Conservation (phyloP, 2,329 filamentous ascomycete species). For the Alternaria arborescens region DNA sequence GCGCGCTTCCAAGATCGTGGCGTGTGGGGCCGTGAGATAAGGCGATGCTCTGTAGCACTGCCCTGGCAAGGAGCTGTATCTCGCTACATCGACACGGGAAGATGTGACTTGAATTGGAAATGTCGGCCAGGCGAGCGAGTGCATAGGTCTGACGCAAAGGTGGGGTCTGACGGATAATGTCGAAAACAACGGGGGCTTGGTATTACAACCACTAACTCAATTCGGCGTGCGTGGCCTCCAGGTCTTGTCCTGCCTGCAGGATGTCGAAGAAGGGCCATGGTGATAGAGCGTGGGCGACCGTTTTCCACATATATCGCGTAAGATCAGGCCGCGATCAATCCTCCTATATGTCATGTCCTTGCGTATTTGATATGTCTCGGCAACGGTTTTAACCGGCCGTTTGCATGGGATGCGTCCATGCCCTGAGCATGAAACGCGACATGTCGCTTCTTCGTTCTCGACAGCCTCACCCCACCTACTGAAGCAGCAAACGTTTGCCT, state of each 20-base stretch:
- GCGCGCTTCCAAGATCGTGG: not conserved
- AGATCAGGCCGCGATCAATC: not conserved
- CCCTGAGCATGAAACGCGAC: slow-evolving; percentile 14
- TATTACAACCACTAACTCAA: not conserved
- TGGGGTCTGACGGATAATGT: not conserved
- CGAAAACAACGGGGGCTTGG: not conserved
- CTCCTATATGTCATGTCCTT: slow-evolving; percentile 1
- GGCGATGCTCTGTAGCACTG: not conserved
- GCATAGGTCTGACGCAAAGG: not conserved
- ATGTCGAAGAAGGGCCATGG: not conserved
- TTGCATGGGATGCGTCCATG: not conserved
- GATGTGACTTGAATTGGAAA: not conserved
- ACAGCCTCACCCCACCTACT: slow-evolving; percentile 11
- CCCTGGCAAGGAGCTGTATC: not conserved
- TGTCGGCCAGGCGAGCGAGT: not conserved
- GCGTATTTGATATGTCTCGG: not conserved
- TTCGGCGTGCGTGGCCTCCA: not conserved
- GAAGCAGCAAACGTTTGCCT: slow-evolving; percentile 5
- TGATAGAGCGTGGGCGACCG: not conserved
- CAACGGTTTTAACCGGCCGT: not conserved
- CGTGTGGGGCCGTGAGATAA: not conserved
- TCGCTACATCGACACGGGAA: not conserved
- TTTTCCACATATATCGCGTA: not conserved
- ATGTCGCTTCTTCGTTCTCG: slow-evolving; percentile 7
- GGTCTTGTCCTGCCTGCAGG: not conserved